These are phyloP conservation scores for Omphalotus olearius DNA, from an alignment of 1,284 basidiomycete species.

Conservation along the genomic window DNA sequence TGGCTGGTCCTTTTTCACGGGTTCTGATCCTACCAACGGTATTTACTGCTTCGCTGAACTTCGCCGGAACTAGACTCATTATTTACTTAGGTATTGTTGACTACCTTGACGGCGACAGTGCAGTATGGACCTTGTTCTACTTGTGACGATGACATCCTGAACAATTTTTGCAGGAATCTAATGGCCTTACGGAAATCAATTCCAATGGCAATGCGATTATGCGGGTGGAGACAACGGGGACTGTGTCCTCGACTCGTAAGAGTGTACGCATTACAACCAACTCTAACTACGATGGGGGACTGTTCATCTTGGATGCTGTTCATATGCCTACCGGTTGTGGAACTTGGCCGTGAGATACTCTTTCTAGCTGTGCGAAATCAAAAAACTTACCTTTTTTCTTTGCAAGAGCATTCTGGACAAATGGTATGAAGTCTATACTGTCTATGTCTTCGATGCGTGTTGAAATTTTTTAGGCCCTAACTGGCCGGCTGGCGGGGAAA, in stretches of 20 bases:
- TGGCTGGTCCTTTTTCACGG: conserved; percentile 74
- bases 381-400: conserved; percentile 2
- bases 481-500: conserved; percentile 57
- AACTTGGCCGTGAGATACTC: conserved; percentile 67
- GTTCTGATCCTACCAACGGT: conserved; percentile 79
- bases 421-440: conserved; percentile 22
- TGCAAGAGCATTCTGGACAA: conserved; percentile 49
- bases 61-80: conserved; percentile 23
- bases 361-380: not conserved
- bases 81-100: conserved; percentile 35
- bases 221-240: conserved; percentile 77
- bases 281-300: conserved; percentile 57
- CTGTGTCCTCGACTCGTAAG: conserved; percentile 60
- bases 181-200: conserved; percentile 58
- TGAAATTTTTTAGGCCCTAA: conserved; percentile 38
- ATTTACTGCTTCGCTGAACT: conserved; percentile 14
- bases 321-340: conserved; percentile 92
- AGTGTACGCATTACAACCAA: conserved; percentile 76
- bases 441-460: not conserved
- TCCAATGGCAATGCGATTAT: conserved; percentile 72
- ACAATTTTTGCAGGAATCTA: conserved; percentile 33
- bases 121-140: conserved; percentile 34
- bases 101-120: conserved; percentile 54
- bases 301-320: conserved; percentile 79
- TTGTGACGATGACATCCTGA: not conserved